Base-by-base conservation (phyloP, 371 early-diverging fungal genomes). In the Lichtheimia hyalospora region DNA sequence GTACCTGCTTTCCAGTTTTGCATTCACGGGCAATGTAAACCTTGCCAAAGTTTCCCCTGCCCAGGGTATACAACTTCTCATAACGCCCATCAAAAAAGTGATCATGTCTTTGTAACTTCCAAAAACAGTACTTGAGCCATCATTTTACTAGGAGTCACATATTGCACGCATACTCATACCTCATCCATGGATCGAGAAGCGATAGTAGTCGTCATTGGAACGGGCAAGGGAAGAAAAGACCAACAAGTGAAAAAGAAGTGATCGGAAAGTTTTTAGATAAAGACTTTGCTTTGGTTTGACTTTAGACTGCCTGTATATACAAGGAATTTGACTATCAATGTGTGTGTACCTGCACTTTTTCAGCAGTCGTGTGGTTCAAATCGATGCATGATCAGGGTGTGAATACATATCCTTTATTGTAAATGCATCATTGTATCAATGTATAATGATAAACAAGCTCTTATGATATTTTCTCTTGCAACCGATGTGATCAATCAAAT, bases 1-100 rank as follows among this genome's bases (percentile, higher is more conserved):
- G 51, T 34, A 94, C 93, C 70, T 87, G 82, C 43, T 87, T 79
- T 18, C 82, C 81, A 21, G 84, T 84, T 5, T 64, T 52, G 48
- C 68, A 62, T 67, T 91, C 77, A 64, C 86, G 74, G 15, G 86
- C 93, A 24, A 92, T 66, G 55, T 91, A 87, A 5, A 95, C 95
- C 67, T 91, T 90, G 50, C 92, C 91, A 74, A 90, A 92, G 42
- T 90, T 92, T 12, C 95, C 95, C 61, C 86, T 85, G 6, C 94
- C 95, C 42, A 95, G 69, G 18, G 84, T 83, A 50, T 81, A 73
- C 18, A 85, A 64, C 21, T 59, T 66, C 16, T 63, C 58, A 60
- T 79, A 79, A 43, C 66, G 66, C 18, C 52, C 60, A 34, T 62
- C 46, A 44, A 67, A 59, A 12, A 59, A 51, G 2, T 24, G 42